Base-by-base conservation (phyloP, 2,329 filamentous ascomycete genomes). In the Fusarium sp. region DNA sequence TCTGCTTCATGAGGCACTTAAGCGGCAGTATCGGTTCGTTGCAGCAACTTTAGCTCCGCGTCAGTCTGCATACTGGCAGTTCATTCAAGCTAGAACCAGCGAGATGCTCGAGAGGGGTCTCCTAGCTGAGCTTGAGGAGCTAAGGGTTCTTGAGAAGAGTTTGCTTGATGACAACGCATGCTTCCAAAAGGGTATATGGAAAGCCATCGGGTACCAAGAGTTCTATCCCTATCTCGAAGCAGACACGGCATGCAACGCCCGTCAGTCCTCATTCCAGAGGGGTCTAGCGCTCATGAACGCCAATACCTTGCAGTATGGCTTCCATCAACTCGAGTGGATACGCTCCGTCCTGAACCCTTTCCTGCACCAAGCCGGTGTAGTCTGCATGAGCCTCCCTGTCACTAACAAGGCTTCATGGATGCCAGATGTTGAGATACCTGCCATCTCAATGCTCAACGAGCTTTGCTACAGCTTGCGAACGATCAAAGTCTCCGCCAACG, bases 401-500 rank as follows among this genome's bases (percentile, higher is more conserved):
- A 52, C 32, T 16, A 25, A 6, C 6, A 37, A 37, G 9, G 6
- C n/a, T 21, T 52, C 49, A 0, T 52, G 32, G 49, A 21, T 16
- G 32, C 25, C 32, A 3, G 49, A 52, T 37, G 49, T 52, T 5
- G 32, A 52, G 32, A 11, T 35, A 16, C 32, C 49, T 25, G n/a
- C 49, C 6, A 35, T 52, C 3, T 35, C 49, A 6, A 52, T 37
- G 49, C 32, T 35, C 23, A 35, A 25, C 9, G 49, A 52, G 6
- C 32, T 52, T 4, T 52, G 32, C 18, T 25, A 37, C 23, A 35
- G 12, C 9, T 25, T 35, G 4, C 18, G n/a, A 11, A 16, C 18
- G 2, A 7, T 19, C n/a, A 33, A 7, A 19, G 3, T 23, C 1
- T 9, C 47, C 21, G 2, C n/a, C 4, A 50, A 33, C 30, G 8